Evolutionary conservation across 441 rosid genomes (phyloP).

Genomic region (Kokia cookei): DNA sequence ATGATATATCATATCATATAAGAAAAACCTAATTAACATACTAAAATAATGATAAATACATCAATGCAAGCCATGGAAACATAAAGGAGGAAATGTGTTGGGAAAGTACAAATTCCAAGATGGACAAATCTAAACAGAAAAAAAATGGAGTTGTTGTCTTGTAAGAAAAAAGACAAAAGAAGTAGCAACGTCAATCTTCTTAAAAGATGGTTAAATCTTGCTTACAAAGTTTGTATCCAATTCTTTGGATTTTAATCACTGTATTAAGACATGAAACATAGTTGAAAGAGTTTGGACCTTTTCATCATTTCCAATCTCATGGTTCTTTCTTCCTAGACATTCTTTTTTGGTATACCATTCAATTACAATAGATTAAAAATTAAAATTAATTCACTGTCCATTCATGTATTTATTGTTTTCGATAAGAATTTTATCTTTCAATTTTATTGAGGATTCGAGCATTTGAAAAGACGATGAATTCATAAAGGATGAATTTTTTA

Average conservation of each 20-base stretch:
- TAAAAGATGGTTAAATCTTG: neutral
- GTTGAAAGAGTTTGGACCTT: neutral
- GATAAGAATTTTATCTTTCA: too few species aligned
- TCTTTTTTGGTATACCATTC: neutral
- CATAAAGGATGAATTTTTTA: too few species aligned
- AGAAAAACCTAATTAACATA: too few species aligned
- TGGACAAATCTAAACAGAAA: neutral
- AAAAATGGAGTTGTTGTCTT: slow-evolving; percentile 3
- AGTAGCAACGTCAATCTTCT: neutral
- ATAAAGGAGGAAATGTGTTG: neutral
- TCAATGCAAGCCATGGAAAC: neutral
- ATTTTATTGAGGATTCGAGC: too few species aligned
- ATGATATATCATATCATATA: too few species aligned
- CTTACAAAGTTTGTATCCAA: neutral
- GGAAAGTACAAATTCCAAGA: slow-evolving; percentile 28
- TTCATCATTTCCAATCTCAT: neutral
- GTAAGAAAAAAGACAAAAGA: slow-evolving; percentile 20
- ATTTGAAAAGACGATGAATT: too few species aligned
- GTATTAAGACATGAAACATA: slow-evolving; percentile 9
- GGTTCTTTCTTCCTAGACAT: neutral
- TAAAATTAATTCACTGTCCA: too few species aligned
- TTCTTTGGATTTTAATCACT: neutral
- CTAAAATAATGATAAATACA: neutral
- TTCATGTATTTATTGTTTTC: too few species aligned
- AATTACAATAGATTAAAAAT: too few species aligned